Base-by-base conservation (phyloP, 495 filamentous ascomycete genomes). In the Daldinia grandis region DNA sequence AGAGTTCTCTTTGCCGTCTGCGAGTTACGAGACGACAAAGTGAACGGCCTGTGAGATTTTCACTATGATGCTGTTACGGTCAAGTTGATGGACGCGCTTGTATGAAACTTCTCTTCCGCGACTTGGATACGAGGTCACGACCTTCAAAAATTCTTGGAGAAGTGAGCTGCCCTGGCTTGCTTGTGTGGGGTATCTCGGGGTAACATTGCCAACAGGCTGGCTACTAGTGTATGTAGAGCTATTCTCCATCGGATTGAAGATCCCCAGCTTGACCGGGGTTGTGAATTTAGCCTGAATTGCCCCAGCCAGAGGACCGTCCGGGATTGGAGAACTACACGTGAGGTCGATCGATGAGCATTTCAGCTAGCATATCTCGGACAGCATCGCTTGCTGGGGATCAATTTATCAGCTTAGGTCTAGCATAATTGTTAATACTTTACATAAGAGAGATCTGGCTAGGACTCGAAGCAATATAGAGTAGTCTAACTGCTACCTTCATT, bases 241-340 rank as follows among this genome's bases (percentile, higher is more conserved):
- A 28, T 17, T 56, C 31, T 19, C 38, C 38, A 37, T 58, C 35
- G 59, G n/a, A n/a, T 55, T 25, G 19, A 58, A 7, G 40, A 47
- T 31, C 54, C 31, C 40, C n/a, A 6, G 27, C 4, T 19, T 47
- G 62, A 68, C 35, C 21, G 42, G 49, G 65, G 56, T 62, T 57
- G 21, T 28, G 56, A 24, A 72, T 74, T 76, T 71, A 76, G 74
- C 74, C 74, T 76, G 51, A 74, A 74, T 74, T 54, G 24, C 62
- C 67, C 58, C 58, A 50, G 63, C 40, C 40, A 53, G 21, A 58
- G 44, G 44, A 37, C 12, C 9, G 30, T 44, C 58, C 60, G 31
- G 65, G 35, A 57, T 53, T 68, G 64, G 71, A 35, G 35, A 44
- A 35, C 15, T 37, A 66, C 56, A 69, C 66, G 62, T 69, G 58